Conservation (phyloP, 1,284 basidiomycete species). For the Leccinum olivaceoglutinosum region DNA sequence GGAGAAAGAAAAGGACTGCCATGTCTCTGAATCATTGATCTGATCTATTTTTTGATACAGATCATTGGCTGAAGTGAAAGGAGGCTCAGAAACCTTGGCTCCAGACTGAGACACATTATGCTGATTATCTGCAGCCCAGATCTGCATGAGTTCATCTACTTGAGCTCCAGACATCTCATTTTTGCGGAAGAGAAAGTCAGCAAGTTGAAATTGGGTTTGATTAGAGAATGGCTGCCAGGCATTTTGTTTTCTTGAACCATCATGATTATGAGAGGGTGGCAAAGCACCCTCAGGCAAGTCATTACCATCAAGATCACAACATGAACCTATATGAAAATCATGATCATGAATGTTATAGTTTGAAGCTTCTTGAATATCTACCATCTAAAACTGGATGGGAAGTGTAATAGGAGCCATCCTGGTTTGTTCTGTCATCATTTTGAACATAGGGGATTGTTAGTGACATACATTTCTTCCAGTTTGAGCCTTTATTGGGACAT, state of each 20-base stretch:
- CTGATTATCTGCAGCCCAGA: neutral
- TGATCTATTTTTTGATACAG: neutral
- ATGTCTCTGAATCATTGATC: neutral
- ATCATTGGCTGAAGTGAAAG: neutral
- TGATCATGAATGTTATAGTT: neutral
- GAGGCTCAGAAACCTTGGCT: neutral
- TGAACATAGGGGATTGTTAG: neutral
- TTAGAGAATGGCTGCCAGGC: neutral
- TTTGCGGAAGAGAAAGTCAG: neutral
- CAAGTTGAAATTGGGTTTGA: neutral
- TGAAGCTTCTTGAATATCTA: neutral
- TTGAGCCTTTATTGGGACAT: neutral
- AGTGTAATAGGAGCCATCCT: neutral
- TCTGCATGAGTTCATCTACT: neutral
- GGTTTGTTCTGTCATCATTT: neutral
- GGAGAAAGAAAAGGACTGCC: neutral
- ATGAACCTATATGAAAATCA: neutral
- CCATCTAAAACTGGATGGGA: neutral
- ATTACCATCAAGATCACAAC: neutral
- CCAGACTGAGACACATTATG: neutral
- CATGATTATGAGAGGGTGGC: neutral
- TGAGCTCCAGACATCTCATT: neutral
- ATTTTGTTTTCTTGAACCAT: neutral
- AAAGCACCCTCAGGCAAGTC: neutral
- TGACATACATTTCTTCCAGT: neutral